phyloP scores from a whole-genome alignment of 192 early-diverging fungal genomes.

The Chytriomyces sp. region DNA sequence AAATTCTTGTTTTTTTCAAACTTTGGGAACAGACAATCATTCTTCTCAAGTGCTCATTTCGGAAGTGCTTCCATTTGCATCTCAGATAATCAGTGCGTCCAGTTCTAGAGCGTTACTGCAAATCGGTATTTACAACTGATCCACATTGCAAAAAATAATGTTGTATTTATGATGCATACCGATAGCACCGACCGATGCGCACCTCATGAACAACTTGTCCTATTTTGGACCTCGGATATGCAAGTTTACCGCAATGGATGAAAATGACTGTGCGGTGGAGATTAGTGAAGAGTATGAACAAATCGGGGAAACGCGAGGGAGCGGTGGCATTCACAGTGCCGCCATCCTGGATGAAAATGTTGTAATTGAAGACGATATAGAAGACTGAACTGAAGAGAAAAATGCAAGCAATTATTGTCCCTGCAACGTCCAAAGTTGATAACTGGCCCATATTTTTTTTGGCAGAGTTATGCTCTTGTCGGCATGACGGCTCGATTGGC shows the following conservation, averaged over 20 bases:
- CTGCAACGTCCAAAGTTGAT: too few species aligned
- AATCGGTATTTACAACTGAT: not conserved
- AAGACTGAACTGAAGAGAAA: not conserved
- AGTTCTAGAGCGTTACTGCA: not conserved
- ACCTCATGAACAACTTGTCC: not conserved
- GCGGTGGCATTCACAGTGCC: too few species aligned
- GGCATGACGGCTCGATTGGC: too few species aligned
- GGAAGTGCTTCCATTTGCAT: not conserved
- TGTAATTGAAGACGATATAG: constrained; percentile 14
- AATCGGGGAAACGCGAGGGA: too few species aligned
- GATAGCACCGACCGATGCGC: not conserved
- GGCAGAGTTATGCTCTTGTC: too few species aligned
- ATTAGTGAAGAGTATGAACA: not conserved
- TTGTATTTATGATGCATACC: too few species aligned
- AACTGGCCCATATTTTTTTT: too few species aligned
- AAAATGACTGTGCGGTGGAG: constrained; percentile 16
- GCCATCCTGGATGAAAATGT: not conserved
- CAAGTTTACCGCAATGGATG: not conserved
- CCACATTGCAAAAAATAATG: not conserved
- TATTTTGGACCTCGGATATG: not conserved
- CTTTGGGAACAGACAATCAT: not conserved
- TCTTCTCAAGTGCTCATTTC: not conserved
- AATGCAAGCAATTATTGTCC: too few species aligned
- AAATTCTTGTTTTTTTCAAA: not conserved
- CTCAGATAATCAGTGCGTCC: not conserved